phyloP scores from a whole-genome alignment of 805 yeast genomes.

The Starmerella bombi region DNA sequence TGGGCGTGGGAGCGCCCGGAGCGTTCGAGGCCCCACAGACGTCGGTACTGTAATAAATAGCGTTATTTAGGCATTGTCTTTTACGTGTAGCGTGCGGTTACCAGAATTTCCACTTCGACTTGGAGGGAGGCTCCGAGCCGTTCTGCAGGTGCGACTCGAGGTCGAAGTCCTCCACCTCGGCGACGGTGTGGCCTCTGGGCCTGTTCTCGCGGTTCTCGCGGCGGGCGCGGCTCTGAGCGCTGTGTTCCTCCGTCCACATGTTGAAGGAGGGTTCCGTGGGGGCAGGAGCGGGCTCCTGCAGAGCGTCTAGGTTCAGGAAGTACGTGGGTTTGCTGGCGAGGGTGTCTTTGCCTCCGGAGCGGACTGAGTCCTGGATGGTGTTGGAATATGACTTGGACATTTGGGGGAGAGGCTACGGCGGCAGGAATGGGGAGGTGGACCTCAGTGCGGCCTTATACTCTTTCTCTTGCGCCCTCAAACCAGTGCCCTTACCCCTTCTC shows the following conservation, averaged over 20 bases:
- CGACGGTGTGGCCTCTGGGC: conserved; percentile 13
- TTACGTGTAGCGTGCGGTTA: too few species aligned
- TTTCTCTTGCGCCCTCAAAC: too few species aligned
- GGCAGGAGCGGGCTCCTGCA: background rate
- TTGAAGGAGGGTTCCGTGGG: conserved; percentile 9
- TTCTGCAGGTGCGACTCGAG: conserved; percentile 10
- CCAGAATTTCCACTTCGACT: conserved; percentile 18
- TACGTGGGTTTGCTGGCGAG: conserved; percentile 7
- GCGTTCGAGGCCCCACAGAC: too few species aligned
- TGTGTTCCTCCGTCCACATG: conserved; percentile 19
- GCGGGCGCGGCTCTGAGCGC: conserved; percentile 11
- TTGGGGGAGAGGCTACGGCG: too few species aligned
- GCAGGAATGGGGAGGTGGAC: too few species aligned
- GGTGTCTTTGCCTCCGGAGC: conserved; percentile 16
- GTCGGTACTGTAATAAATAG: background rate
- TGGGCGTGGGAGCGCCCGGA: too few species aligned
- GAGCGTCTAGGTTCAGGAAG: conserved; percentile 12
- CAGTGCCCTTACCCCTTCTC: too few species aligned
- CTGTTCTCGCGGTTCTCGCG: conserved; percentile 17
- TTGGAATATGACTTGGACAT: conserved; percentile 7
- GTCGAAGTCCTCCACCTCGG: conserved; percentile 19
- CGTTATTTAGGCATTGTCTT: background rate
- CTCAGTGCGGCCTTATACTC: too few species aligned
- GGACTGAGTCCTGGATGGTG: conserved; percentile 11
- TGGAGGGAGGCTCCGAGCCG: conserved; percentile 1